Evolutionary conservation across 164 flowering plant species (phyloP).

Genomic region (Warburgia ugandensis): DNA sequence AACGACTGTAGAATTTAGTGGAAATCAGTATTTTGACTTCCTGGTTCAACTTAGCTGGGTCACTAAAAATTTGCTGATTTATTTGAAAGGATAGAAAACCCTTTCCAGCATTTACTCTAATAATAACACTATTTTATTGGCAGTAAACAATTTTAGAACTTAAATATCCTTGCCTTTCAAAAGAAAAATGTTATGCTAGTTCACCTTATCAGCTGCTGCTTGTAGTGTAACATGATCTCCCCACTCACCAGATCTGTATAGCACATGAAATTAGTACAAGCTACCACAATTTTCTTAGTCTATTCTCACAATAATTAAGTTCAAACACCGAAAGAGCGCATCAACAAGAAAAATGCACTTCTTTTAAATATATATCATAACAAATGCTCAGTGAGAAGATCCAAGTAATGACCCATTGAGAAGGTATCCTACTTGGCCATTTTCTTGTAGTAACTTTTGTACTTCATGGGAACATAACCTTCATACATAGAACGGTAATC

Average conservation of each 20-base stretch:
- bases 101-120: too few relatives aligned
- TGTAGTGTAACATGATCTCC: conserved; percentile 92
- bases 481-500: conserved; percentile 29
- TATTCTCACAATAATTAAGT: conserved; percentile 34
- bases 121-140: too few relatives aligned
- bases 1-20: neutral
- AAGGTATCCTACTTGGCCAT: conserved; percentile 25
- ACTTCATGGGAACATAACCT: conserved; percentile 83
- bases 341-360: neutral
- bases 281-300: conserved; percentile 29
- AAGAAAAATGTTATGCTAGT: neutral
- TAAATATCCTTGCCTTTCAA: too few relatives aligned
- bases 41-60: neutral
- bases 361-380: too few relatives aligned
- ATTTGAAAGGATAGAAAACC: too few relatives aligned
- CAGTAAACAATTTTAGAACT: too few relatives aligned
- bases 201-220: conserved; percentile 91
- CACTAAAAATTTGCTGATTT: neutral
- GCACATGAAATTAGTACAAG: conserved; percentile 12
- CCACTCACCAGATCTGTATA: conserved; percentile 82
- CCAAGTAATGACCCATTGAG: too few relatives aligned
- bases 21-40: neutral
- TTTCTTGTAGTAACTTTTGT: conserved; percentile 29
- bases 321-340: conserved; percentile 4
- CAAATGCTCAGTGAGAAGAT: too few relatives aligned